Percentiles rank a stretch among this genome's conserved stretches.
These are phyloP conservation scores for Bacterosira constricta DNA, from an alignment of 108 stramenopile genomes.

Conservation along the genomic window DNA sequence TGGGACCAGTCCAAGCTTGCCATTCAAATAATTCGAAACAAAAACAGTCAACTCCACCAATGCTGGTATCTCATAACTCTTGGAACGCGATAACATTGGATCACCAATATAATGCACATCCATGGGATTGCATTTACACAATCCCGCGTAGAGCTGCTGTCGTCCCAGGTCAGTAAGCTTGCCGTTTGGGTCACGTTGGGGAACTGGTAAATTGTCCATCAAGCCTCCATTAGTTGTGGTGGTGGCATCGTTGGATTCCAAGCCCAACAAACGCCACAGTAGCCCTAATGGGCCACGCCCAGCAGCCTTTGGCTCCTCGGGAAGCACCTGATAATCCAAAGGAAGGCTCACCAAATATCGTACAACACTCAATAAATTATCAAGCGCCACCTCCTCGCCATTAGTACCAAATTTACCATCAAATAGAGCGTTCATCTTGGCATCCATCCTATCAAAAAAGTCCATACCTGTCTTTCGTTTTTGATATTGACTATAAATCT, in stretches of 20 bases:
- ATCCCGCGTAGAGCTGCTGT: conserved; percentile 53
- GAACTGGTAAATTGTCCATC: neutral
- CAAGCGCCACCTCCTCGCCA: conserved; percentile 63
- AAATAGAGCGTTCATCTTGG: conserved; percentile 54
- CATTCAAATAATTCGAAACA: conserved; percentile 59
- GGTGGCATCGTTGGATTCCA: neutral
- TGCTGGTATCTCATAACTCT: conserved; percentile 67
- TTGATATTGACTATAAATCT: conserved; percentile 75
- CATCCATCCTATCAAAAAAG: conserved; percentile 63
- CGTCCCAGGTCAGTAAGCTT: conserved; percentile 63
- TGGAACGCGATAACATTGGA: conserved; percentile 52
- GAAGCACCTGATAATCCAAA: conserved; percentile 56
- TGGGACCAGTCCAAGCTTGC: conserved; percentile 49
- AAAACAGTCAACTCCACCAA: conserved; percentile 56
- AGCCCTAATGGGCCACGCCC: too few species aligned
- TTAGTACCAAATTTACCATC: conserved; percentile 48
- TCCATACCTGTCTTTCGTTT: conserved; percentile 63
- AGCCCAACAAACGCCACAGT: conserved; percentile 15
- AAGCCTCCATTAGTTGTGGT: neutral
- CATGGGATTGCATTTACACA: conserved; percentile 59
- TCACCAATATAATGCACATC: conserved; percentile 76
- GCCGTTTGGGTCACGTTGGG: conserved; percentile 55
- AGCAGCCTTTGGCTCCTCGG: conserved; percentile 16
- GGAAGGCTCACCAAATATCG: conserved; percentile 71
- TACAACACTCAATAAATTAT: conserved; percentile 49